Evolutionary conservation across 129 eudicot genomes (phyloP), one percentile per base, ranked within the genome.

Genomic region (Artemisia annua): DNA sequence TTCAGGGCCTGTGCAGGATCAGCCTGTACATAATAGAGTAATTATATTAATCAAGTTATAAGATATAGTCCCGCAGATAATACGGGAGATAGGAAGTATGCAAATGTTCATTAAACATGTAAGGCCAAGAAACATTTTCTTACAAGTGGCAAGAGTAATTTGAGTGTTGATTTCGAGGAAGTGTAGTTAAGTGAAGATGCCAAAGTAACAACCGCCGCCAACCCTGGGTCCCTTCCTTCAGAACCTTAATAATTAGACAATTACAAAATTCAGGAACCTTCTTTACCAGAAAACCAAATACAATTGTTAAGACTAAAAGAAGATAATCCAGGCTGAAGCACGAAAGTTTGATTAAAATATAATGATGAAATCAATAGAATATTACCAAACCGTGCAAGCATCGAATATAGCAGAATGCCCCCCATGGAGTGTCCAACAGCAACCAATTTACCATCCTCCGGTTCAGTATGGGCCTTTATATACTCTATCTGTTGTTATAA

Each of bases 351-450:
- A 55, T 1, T 46, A 3, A 1, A 9, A 18, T 15, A 17, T 14
- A 7, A 28, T 11, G n/a, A 3, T 17, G 48, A 18, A 44, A 51
- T 51, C 16, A 43, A 39, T 56, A 35, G 51, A 68, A 75, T 15
- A 80, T 83, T 90, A 94, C 99, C 89, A 67, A 73, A 80, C 79
- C 88, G 86, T 43, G 97, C 88, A 3, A 90, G 84, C 91, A 86
- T 80, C 0, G 96, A 93, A 85, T 94, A 94, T 32, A 90, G 84
- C 78, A 94, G 75, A 79, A 94, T 94, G 13, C 99, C 99, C 51
- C 99, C 99, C 97, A 94, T 94, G 66, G 99, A 94, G 79, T 94
- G 99, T 65, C 99, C 97, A 75, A 94, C 67, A 10, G 97, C 96
- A 76, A 94, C 81, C 79, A 94, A 69, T 81, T 84, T 89, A 26